phyloP scores from a whole-genome alignment of 352 stramenopile genomes.

The Thalassiosira mediterranea region DNA sequence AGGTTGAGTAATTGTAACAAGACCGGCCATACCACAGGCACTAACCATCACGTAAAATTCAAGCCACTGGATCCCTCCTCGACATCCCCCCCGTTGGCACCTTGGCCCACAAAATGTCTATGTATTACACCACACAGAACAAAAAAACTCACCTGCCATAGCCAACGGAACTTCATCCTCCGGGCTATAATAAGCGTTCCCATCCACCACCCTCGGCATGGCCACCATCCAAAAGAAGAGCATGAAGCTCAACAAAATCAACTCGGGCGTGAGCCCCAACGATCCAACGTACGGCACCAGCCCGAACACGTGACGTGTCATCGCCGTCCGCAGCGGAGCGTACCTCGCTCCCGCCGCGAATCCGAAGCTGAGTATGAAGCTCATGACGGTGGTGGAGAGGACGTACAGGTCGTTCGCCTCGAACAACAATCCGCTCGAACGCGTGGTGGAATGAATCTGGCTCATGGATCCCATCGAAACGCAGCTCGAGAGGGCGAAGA shows the following conservation, averaged over 20 bases:
- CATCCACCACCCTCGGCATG: slow-evolving; percentile 32
- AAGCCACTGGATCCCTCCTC: too few relatives aligned
- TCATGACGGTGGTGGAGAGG: background rate
- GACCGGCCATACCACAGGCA: too few relatives aligned
- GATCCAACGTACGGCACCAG: background rate
- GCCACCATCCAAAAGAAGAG: slow-evolving; percentile 28
- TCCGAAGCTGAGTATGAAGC: background rate
- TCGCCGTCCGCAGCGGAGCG: background rate
- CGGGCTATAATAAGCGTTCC: background rate
- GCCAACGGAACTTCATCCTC: slow-evolving; percentile 4
- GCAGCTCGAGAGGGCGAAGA: background rate
- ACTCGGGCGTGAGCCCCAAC: slow-evolving; percentile 18
- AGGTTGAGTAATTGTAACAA: too few relatives aligned
- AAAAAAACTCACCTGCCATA: slow-evolving; percentile 7
- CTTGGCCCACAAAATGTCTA: background rate
- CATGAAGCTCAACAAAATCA: slow-evolving; percentile 16
- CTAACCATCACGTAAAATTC: too few relatives aligned
- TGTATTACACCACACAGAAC: background rate
- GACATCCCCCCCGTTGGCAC: too few relatives aligned
- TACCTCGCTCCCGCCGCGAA: background rate
- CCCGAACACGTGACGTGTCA: background rate
- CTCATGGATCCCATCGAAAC: background rate
- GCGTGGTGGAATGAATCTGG: background rate
- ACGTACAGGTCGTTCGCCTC: background rate
- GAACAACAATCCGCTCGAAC: background rate